Evolutionary conservation across 2,329 filamentous ascomycete species (phyloP), one percentile per base, ranked within the genome.

Genomic region (Ambrosiella cleistominuta): DNA sequence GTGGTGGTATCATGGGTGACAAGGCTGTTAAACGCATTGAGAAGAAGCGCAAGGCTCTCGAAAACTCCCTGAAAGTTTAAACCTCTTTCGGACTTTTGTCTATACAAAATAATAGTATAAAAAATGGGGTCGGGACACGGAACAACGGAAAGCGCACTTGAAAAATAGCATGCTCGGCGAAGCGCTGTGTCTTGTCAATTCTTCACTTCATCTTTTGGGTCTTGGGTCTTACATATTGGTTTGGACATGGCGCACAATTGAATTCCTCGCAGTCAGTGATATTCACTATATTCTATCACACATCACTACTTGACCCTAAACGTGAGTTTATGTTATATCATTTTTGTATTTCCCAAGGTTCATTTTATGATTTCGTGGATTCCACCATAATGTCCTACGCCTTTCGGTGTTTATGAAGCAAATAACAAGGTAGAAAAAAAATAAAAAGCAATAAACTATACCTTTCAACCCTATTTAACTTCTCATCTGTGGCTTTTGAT

Each of bases 31-130:
- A 79, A 75, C 76, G 76, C 70, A 79, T 75, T 63, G 74, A 76
- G 74, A 96, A 95, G 86, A 88, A 88, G 80, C 81, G 85, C 76
- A 96, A 96, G 86, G 89, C 90, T 70, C 70, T 93, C 64, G 93
- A 97, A 77, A 76, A 75, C 70, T 90, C 93, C 72, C 89, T 96
- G 82, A 97, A 97, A 86, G 94, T 98, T 78, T 98, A 94, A 73
- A 64, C 65, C 38, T 54, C 35, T 54, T 38, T 38, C 66, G 65
- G 60, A 57, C 45, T 56, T 38, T 53, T 15, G 45, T 56, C 52
- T 47, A 53, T 51, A 17, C 47, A 61, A 56, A 57, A 40, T 37
- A 54, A 60, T 54, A 57, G 27, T 27, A 27, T 58, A 54, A 56
- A 57, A 37, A 62, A 62, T 39, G 58, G 53, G 42, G 50, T 58